Conservation (phyloP, 495 filamentous ascomycete species). For the Recurvomyces mirabilis region DNA sequence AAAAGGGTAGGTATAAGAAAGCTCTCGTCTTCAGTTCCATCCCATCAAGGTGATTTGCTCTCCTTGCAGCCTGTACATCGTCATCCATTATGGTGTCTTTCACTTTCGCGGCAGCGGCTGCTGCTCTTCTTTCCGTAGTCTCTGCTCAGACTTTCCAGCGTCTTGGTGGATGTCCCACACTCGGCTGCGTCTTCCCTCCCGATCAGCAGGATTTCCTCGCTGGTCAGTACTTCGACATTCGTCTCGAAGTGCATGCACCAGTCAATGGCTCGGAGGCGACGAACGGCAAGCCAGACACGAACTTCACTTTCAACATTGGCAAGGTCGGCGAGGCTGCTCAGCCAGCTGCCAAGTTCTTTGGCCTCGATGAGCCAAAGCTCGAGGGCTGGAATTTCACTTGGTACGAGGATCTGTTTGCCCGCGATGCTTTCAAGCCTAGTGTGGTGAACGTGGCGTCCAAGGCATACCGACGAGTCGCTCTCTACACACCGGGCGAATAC, state of each 20-base stretch:
- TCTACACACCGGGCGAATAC: slow-evolving; percentile 58
- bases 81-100: slow-evolving; percentile 8
- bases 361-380: slow-evolving; percentile 45
- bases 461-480: slow-evolving; percentile 52
- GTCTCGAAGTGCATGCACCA: slow-evolving; percentile 65
- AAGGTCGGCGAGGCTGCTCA: slow-evolving; percentile 42
- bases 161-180: slow-evolving; percentile 54
- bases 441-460: slow-evolving; percentile 62
- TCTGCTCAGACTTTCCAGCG: slow-evolving; percentile 57
- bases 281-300: slow-evolving; percentile 46
- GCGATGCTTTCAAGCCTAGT: slow-evolving; percentile 49
- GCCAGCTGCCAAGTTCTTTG: slow-evolving; percentile 48
- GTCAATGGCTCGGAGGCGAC: slow-evolving; percentile 62
- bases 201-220: slow-evolving; percentile 68
- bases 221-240: slow-evolving; percentile 65
- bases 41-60: too few relatives aligned
- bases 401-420: slow-evolving; percentile 51
- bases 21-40: too few relatives aligned
- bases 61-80: too few relatives aligned
- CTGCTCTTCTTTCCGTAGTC: background rate
- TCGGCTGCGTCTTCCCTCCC: slow-evolving; percentile 66
- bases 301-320: slow-evolving; percentile 56
- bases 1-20: background rate
- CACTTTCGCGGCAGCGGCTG: slow-evolving; percentile 2
- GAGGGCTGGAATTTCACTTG: slow-evolving; percentile 47